phyloP scores from a whole-genome alignment of 441 rosid species.

The Gossypium laxum region DNA sequence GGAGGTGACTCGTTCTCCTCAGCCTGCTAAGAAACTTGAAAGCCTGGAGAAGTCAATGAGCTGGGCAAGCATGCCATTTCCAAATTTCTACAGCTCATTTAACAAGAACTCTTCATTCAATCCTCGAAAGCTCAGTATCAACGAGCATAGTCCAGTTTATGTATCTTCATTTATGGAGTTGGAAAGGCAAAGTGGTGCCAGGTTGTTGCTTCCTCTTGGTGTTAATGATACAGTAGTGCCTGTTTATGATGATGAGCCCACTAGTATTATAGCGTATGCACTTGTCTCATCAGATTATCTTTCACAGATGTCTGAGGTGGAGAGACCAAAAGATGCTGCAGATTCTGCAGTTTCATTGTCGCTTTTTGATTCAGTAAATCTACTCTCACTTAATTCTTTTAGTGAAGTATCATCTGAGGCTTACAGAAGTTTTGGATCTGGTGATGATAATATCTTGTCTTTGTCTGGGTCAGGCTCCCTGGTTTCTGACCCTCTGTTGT shows the following conservation, averaged over 20 bases:
- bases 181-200: slow-evolving; percentile 41
- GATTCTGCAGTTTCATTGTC: slow-evolving; percentile 41
- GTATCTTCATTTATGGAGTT: slow-evolving; percentile 37
- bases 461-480: slow-evolving; percentile 40
- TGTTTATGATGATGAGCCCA: slow-evolving; percentile 55
- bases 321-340: slow-evolving; percentile 42
- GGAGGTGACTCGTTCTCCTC: slow-evolving; percentile 20
- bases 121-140: slow-evolving; percentile 39
- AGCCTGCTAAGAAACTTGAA: slow-evolving; percentile 24
- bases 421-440: slow-evolving; percentile 41
- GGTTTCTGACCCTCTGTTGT: slow-evolving; percentile 36
- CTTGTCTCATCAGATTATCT: slow-evolving; percentile 42
- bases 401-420: slow-evolving; percentile 39
- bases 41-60: slow-evolving; percentile 27
- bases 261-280: slow-evolving; percentile 53
- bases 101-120: slow-evolving; percentile 27
- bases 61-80: slow-evolving; percentile 38
- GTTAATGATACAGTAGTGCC: slow-evolving; percentile 42
- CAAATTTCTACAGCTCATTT: slow-evolving; percentile 34
- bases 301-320: slow-evolving; percentile 43
- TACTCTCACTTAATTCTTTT: slow-evolving; percentile 38
- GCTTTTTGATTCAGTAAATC: slow-evolving; percentile 41
- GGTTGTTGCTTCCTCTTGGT: slow-evolving; percentile 50
- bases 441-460: slow-evolving; percentile 35
- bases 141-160: slow-evolving; percentile 36